Conservation (phyloP, 306 rosid genomes). For the Corylus americana region DNA sequence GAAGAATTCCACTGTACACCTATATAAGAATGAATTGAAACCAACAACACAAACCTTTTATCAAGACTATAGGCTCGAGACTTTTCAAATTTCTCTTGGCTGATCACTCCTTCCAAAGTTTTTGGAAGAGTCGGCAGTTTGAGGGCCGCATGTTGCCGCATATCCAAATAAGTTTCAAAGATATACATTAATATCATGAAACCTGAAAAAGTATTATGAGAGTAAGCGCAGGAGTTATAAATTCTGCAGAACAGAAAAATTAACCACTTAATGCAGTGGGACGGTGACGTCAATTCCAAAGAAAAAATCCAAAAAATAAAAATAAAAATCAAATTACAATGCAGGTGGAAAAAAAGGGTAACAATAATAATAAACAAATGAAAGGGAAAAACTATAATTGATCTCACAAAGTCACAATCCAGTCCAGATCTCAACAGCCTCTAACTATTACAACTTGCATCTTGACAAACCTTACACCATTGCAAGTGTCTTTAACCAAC, state of each 20-base stretch:
- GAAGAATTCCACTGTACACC: conserved; percentile 15
- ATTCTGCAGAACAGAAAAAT: background rate
- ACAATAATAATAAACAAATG: background rate
- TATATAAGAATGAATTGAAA: conserved; percentile 17
- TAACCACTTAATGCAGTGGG: background rate
- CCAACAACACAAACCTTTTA: conserved; percentile 61
- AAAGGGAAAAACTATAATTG: background rate
- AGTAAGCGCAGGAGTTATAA: conserved; percentile 12
- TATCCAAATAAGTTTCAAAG: conserved; percentile 85
- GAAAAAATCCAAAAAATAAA: background rate
- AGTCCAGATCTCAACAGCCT: background rate
- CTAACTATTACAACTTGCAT: background rate
- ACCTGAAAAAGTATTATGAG: conserved; percentile 45
- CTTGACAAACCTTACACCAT: background rate
- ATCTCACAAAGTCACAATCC: background rate
- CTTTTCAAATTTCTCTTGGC: conserved; percentile 90
- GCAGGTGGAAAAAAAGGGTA: background rate
- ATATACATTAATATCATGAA: conserved; percentile 90
- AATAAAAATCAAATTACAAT: background rate
- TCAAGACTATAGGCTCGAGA: conserved; percentile 94
- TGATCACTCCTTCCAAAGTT: conserved; percentile 84
- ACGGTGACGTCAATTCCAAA: background rate
- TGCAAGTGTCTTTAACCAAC: background rate
- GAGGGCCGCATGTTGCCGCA: conserved; percentile 79
- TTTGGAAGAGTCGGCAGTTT: conserved; percentile 88